Evolutionary conservation across 2,329 filamentous ascomycete genomes (phyloP).

Genomic region (Penicillium sp.): DNA sequence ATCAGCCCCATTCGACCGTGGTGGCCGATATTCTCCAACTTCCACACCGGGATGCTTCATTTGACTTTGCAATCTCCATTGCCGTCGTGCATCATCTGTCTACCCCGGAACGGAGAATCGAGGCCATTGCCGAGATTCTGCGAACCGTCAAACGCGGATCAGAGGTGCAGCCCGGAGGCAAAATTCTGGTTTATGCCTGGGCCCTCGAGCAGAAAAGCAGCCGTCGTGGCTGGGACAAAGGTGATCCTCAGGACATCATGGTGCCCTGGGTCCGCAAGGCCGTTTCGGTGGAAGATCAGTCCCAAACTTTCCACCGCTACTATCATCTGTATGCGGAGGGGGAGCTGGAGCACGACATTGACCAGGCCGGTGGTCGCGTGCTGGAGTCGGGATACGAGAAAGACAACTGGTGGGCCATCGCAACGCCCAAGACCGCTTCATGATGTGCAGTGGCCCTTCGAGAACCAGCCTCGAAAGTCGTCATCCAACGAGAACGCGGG

Average conservation of each 20-base stretch:
- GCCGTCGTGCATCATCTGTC: slow-evolving; percentile 93
- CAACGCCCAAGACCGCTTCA: slow-evolving; percentile 32
- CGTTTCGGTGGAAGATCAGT: slow-evolving; percentile 25
- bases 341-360: slow-evolving; percentile 79
- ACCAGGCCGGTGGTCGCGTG: slow-evolving; percentile 69
- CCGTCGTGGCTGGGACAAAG: slow-evolving; percentile 82
- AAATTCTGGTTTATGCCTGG: slow-evolving; percentile 86
- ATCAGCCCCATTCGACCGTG: slow-evolving; percentile 63
- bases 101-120: slow-evolving; percentile 67
- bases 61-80: slow-evolving; percentile 91
- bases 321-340: slow-evolving; percentile 89
- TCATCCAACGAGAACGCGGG: slow-evolving; percentile 9
- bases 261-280: slow-evolving; percentile 84
- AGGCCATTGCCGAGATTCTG: slow-evolving; percentile 70
- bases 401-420: slow-evolving; percentile 97
- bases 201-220: slow-evolving; percentile 87
- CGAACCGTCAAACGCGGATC: slow-evolving; percentile 53
- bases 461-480: slow-evolving; percentile 37
- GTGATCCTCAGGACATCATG: slow-evolving; percentile 82
- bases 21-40: slow-evolving; percentile 82
- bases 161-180: slow-evolving; percentile 50
- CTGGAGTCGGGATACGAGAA: slow-evolving; percentile 85
- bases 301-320: slow-evolving; percentile 74
- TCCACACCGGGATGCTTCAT: slow-evolving; percentile 64
- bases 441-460: slow-evolving; percentile 18